Base-by-base conservation (phyloP, 2,329 filamentous ascomycete species). In the Claviceps spartinae region DNA sequence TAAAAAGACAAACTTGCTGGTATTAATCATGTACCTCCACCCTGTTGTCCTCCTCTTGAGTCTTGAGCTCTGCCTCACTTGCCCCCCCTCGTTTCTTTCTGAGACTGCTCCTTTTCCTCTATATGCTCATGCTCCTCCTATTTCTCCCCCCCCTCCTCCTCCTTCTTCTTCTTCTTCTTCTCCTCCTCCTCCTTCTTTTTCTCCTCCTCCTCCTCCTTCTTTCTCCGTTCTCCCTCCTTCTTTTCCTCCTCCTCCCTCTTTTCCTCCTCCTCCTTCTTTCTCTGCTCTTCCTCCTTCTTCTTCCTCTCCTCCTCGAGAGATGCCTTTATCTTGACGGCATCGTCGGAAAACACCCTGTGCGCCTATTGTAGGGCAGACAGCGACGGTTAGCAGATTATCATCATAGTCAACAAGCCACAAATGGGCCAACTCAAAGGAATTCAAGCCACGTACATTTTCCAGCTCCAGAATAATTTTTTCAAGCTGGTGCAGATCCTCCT, bases 401-500 rank as follows among this genome's bases (percentile, higher is more conserved):
- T 47, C 14, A 42, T 16, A 40, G 18, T 22, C 13, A 20, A 9
- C 8, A 11, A 9, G n/a, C 3, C 14, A 42, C 16, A 20, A 20
- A 34, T 11, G 6, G 2, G 7, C 4, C 2, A 30, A 4, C 30
- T 18, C 2, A 7, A 7, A 38, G n/a, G 6, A 30, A 30, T 2
- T 30, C 26, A 9, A 30, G 26, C 7, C 26, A 44, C 47, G 26
- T 41, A 52, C 51, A 24, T 49, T n/a, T 18, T 52, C 40, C 37
- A 52, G 22, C 9, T 49, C 47, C 22, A 41, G 2, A 7, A 49
- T 34, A 3, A 52, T 36, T 22, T 49, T 34, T 2, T 18, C 43
- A 24, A 52, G 14, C 4, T 46, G 13, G 18, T 46, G 34, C 47
- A 52, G 26, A 36, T 52, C 51, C 18, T 52, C 47, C 34, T 52